phyloP scores from a whole-genome alignment of 1,284 basidiomycete species.

The Polyporus tsugae region DNA sequence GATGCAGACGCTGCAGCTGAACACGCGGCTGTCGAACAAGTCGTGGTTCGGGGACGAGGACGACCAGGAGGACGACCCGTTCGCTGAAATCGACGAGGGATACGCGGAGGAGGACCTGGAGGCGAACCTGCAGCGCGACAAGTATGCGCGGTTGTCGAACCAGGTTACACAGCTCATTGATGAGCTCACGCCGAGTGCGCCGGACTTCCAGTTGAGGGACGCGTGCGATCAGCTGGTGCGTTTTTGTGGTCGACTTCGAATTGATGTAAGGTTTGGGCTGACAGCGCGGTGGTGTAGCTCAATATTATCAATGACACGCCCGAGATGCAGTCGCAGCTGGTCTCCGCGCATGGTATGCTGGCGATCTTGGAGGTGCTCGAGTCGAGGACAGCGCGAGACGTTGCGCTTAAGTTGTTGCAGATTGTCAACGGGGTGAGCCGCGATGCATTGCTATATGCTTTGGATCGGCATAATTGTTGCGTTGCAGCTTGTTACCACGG shows the following conservation, averaged over 20 bases:
- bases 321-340: conserved; percentile 91
- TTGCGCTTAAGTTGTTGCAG: conserved; percentile 84
- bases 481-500: conserved; percentile 82
- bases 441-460: conserved; percentile 6
- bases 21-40: conserved; percentile 84
- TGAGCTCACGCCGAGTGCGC: conserved; percentile 81
- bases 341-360: conserved; percentile 93
- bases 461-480: background rate
- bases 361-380: conserved; percentile 94
- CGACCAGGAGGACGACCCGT: conserved; percentile 92
- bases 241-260: conserved; percentile 11
- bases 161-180: conserved; percentile 88
- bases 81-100: conserved; percentile 95
- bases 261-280: background rate
- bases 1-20: conserved; percentile 80
- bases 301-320: conserved; percentile 82
- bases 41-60: conserved; percentile 88
- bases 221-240: conserved; percentile 89
- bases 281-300: conserved; percentile 56
- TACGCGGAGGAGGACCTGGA: conserved; percentile 90
- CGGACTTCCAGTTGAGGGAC: conserved; percentile 82
- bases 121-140: conserved; percentile 89
- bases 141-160: conserved; percentile 85
- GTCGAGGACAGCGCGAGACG: conserved; percentile 82
- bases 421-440: conserved; percentile 86